Percentiles rank a stretch among this genome's conserved stretches.
Conservation (phyloP, 1,284 basidiomycete genomes). For the Rhodofomes roseus region DNA sequence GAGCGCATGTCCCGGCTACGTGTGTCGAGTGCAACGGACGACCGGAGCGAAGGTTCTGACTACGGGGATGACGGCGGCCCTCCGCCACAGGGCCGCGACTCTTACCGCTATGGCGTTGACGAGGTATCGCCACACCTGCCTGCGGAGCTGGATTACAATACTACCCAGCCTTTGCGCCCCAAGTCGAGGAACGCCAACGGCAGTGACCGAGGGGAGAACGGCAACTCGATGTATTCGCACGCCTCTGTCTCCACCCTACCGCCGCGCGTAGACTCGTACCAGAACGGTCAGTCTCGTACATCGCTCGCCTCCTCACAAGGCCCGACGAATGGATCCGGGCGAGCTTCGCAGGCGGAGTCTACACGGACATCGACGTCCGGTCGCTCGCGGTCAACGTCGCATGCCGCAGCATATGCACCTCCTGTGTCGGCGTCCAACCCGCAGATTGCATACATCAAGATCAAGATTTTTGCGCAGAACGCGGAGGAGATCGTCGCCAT, state of each 20-base stretch:
- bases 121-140: not conserved
- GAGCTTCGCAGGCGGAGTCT: slow-evolving; percentile 46
- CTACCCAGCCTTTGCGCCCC: slow-evolving; percentile 9
- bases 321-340: slow-evolving; percentile 39
- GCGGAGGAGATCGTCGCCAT: slow-evolving; percentile 96
- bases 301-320: slow-evolving; percentile 34
- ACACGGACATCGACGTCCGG: slow-evolving; percentile 28
- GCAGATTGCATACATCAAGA: slow-evolving; percentile 89
- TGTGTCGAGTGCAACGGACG: slow-evolving; percentile 14
- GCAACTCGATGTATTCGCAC: slow-evolving; percentile 34
- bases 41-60: slow-evolving; percentile 24
- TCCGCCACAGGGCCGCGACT: slow-evolving; percentile 13
- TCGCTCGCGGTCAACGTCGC: slow-evolving; percentile 56
- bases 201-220: slow-evolving; percentile 49
- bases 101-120: slow-evolving; percentile 12
- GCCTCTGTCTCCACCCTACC: slow-evolving; percentile 29
- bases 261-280: slow-evolving; percentile 36
- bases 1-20: slow-evolving; percentile 23
- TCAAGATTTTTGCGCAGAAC: slow-evolving; percentile 93
- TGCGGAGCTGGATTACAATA: not conserved
- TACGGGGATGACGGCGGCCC: slow-evolving; percentile 22
- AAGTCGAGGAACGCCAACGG: slow-evolving; percentile 20
- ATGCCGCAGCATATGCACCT: slow-evolving; percentile 49
- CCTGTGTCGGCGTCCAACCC: slow-evolving; percentile 73
- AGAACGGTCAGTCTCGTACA: slow-evolving; percentile 25